A percentile compares a stretch with the other conserved stretches of the same genome.
Conservation (phyloP, 1,139 yeast genomes). For the Komagataea norvegica region DNA sequence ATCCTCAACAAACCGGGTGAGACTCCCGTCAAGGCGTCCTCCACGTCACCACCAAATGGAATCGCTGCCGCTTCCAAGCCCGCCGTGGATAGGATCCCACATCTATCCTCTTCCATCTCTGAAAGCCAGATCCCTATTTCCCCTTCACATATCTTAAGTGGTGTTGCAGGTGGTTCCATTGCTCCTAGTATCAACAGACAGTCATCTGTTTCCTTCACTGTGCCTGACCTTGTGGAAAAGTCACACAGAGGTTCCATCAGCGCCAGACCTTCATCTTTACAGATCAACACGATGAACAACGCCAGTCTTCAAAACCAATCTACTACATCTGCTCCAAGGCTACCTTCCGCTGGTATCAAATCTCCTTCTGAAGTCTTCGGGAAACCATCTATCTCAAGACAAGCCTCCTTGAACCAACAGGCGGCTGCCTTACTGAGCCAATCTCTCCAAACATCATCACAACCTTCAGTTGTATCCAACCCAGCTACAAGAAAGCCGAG, state of each 20-base stretch:
- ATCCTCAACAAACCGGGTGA: conserved; percentile 20
- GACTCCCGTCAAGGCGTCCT: conserved; percentile 7
- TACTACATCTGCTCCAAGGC: conserved; percentile 16
- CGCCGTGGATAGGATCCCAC: too few relatives aligned
- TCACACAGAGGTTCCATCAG: conserved; percentile 48
- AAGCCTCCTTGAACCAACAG: conserved; percentile 6
- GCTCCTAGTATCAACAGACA: conserved; percentile 1
- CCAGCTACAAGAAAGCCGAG: conserved; percentile 19
- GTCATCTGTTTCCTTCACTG: conserved; percentile 29
- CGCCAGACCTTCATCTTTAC: conserved; percentile 36
- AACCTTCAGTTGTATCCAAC: conserved; percentile 1
- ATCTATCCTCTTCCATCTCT: not conserved
- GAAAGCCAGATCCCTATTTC: conserved; percentile 1
- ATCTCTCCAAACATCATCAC: not conserved
- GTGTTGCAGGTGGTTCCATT: not conserved
- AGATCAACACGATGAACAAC: conserved; percentile 15
- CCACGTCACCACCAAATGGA: not conserved
- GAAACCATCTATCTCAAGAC: conserved; percentile 9
- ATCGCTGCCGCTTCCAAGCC: too few relatives aligned
- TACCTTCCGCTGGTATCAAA: conserved; percentile 5
- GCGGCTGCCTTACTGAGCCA: not conserved
- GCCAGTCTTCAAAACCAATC: conserved; percentile 5
- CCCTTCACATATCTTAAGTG: conserved; percentile 4
- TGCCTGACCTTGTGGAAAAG: conserved; percentile 32
- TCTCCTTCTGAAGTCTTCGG: not conserved